Evolutionary conservation across 768 basidiomycete genomes (phyloP), one percentile per base, ranked within the genome.

Genomic region (Heimioporus sp.): DNA sequence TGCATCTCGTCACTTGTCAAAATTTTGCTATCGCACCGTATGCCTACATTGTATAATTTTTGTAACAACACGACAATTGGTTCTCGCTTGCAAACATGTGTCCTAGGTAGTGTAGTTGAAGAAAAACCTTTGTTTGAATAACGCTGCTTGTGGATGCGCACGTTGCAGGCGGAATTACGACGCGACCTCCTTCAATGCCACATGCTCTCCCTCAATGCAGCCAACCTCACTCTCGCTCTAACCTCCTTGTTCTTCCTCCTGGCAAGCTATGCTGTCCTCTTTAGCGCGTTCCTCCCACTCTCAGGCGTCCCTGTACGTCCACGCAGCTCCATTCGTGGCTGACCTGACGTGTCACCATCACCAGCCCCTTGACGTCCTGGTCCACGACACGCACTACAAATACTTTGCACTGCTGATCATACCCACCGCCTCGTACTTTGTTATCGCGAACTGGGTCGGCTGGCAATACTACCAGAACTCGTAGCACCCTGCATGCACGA

Each of bases 371-470:
- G 83, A 87, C 64, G 61, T 70, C 46, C 72, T 94, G 10, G 83
- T 81, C 2, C 61, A 70, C 37, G 94, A 96, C 72, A 81, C 75
- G 20, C 91, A 97, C 65, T 96, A 96, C 82, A 95, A 94, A 72
- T 97, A 96, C 70, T 82, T 96, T 59, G 62, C 72, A 30, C 70
- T 94, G 11, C 72, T 97, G 36, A 74, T 94, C 40, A 79, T 98
- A 41, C 93, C 96, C 12, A 85, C 86, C 9, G 82, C 79, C 10
- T 77, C 87, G 37, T 94, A 92, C 71, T 96, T 94, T 68, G 89
- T 92, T 48, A 98, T 98, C 62, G 92, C 93, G 38, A 98, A 98
- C 63, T 98, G 96, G 96, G 91, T 96, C 36, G 95, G 95, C 38
- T 98, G 94, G 93, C 93, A 98, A 69, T 97, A 92, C 69, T 98